Conservation (phyloP, 805 yeast genomes). For the Candida yuanshanica region DNA sequence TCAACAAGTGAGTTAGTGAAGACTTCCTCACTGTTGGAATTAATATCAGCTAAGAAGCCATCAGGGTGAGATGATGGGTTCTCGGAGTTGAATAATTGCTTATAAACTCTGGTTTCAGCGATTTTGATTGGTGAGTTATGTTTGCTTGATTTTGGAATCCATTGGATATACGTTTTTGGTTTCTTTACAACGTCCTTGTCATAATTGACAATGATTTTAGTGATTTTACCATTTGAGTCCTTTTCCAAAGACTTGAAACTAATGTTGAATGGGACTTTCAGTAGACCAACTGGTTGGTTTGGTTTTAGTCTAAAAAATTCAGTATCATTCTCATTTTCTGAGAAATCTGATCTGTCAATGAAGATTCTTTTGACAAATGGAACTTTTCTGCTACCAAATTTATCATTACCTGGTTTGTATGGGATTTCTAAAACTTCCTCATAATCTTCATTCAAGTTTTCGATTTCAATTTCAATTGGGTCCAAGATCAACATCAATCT, state of each 20-base stretch:
- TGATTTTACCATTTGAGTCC: conserved; percentile 56
- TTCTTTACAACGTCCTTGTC: conserved; percentile 51
- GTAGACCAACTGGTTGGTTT: conserved; percentile 88
- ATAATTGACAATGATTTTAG: conserved; percentile 72
- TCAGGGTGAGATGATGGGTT: conserved; percentile 87
- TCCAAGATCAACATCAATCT: conserved; percentile 89
- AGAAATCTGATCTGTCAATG: conserved; percentile 86
- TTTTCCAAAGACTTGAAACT: conserved; percentile 63
- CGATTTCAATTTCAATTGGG: conserved; percentile 79
- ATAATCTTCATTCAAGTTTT: conserved; percentile 71
- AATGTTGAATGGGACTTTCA: conserved; percentile 83
- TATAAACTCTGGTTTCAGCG: conserved; percentile 78
- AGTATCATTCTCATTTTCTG: conserved; percentile 47
- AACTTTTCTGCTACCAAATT: conserved; percentile 68
- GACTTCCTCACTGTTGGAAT: conserved; percentile 70
- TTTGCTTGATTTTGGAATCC: conserved; percentile 75
- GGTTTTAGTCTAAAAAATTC: conserved; percentile 94
- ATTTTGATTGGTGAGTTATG: conserved; percentile 59
- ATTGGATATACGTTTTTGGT: conserved; percentile 95
- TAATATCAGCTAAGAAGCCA: conserved; percentile 82
- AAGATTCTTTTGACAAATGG: conserved; percentile 73
- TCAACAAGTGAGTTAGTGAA: conserved; percentile 67
- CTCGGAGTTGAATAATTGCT: conserved; percentile 83
- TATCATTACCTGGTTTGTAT: conserved; percentile 80
- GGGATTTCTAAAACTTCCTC: conserved; percentile 72